Conservation (phyloP, 768 basidiomycete species). For the Suillus alpinus region DNA sequence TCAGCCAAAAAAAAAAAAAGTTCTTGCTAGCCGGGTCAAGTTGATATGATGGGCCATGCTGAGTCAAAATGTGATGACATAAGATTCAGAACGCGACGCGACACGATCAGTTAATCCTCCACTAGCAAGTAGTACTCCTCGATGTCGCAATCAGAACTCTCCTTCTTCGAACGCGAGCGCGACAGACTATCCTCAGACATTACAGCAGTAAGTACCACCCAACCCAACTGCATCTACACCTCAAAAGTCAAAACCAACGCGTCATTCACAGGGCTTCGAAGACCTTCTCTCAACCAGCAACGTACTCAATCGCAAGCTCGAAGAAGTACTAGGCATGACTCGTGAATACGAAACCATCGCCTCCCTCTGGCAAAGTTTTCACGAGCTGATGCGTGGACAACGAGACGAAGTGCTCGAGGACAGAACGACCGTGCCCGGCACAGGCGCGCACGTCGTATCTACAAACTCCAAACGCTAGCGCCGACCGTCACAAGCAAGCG, state of each 20-base stretch:
- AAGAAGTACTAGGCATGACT: conserved; percentile 91
- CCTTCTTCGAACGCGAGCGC: conserved; percentile 80
- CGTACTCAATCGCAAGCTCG: conserved; percentile 83
- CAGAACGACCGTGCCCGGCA: conserved; percentile 53
- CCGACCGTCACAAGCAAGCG: neutral
- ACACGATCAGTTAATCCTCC: neutral
- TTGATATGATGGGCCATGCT: no score
- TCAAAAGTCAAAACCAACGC: neutral
- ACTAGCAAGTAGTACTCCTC: neutral
- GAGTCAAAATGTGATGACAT: neutral
- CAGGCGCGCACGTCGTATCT: conserved; percentile 63
- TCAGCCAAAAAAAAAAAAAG: no score
- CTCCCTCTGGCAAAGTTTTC: conserved; percentile 78
- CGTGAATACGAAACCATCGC: conserved; percentile 90
- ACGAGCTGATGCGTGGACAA: conserved; percentile 67
- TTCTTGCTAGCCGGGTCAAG: neutral
- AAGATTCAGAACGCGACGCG: neutral
- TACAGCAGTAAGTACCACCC: conserved; percentile 49
- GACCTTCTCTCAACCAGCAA: conserved; percentile 84
- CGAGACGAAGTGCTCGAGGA: conserved; percentile 31
- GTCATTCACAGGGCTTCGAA: conserved; percentile 73
- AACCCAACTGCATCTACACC: neutral
- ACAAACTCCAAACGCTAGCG: conserved; percentile 23
- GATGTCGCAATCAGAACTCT: conserved; percentile 37
- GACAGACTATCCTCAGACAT: conserved; percentile 74